Percentiles rank a stretch among this genome's conserved stretches.
phyloP scores from a whole-genome alignment of 2,329 filamentous ascomycete genomes.

The Atkinsonella texensis region DNA sequence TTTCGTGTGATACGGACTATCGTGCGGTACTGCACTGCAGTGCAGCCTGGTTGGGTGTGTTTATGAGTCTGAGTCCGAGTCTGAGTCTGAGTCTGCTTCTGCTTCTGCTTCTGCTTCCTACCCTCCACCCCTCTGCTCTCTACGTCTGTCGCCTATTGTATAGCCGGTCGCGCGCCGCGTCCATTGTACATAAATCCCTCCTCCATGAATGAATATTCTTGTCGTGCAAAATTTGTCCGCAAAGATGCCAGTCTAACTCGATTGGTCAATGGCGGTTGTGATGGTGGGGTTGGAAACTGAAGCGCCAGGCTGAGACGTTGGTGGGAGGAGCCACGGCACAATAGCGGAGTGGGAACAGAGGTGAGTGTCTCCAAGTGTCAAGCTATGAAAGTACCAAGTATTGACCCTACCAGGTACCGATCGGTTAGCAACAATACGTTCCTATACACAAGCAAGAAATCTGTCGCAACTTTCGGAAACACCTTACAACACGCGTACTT shows the following conservation, averaged over 20 bases:
- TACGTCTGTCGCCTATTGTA: too few relatives aligned
- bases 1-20: background rate
- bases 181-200: background rate
- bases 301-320: too few relatives aligned
- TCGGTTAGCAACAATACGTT: background rate
- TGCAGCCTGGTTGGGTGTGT: too few relatives aligned
- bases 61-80: too few relatives aligned
- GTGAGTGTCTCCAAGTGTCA: background rate
- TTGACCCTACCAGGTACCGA: background rate
- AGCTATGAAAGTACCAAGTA: too few relatives aligned
- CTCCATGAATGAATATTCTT: background rate
- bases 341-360: background rate
- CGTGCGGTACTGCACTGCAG: background rate
- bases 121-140: too few relatives aligned
- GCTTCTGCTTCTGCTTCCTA: too few relatives aligned
- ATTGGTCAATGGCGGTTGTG: background rate
- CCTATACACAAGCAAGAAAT: background rate
- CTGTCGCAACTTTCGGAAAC: background rate
- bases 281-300: background rate
- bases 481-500: background rate
- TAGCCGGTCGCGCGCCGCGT: too few relatives aligned
- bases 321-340: too few relatives aligned
- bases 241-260: background rate
- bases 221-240: background rate
- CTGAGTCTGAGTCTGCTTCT: too few relatives aligned